Evolutionary conservation across 2,329 filamentous ascomycete species (phyloP).

Genomic region (Epicoccum nigrum): DNA sequence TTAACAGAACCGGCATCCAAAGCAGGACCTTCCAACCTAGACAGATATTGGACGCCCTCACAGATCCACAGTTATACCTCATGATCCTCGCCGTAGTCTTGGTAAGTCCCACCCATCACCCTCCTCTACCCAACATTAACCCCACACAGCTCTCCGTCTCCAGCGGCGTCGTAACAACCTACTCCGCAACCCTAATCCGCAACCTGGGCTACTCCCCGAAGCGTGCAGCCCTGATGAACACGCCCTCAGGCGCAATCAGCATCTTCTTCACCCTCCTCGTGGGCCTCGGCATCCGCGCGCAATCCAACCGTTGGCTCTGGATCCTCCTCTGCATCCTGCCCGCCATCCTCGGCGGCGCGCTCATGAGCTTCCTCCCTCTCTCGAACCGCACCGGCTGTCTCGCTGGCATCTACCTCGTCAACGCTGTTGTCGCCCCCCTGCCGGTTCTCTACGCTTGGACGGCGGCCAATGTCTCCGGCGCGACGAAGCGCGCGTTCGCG

Average conservation of each 20-base stretch:
- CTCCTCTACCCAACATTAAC: not conserved
- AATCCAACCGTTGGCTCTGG: constrained; percentile 18
- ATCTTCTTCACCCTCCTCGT: constrained; percentile 24
- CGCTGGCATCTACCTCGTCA: constrained; percentile 29
- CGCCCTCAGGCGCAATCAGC: constrained; percentile 25
- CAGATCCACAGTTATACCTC: constrained; percentile 62
- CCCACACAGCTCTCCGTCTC: constrained; percentile 13
- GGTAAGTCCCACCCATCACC: not conserved
- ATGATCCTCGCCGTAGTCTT: constrained; percentile 19
- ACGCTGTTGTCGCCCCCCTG: constrained; percentile 24
- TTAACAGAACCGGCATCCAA: constrained; percentile 75
- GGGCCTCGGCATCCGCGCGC: constrained; percentile 19
- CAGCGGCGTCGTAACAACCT: constrained; percentile 27
- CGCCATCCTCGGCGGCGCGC: constrained; percentile 16
- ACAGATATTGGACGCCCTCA: constrained; percentile 64
- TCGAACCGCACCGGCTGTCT: constrained; percentile 21
- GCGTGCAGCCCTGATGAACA: constrained; percentile 28
- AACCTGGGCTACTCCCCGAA: constrained; percentile 24
- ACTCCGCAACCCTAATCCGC: constrained; percentile 29
- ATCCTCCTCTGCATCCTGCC: constrained; percentile 9
- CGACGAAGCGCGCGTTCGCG: constrained; percentile 47
- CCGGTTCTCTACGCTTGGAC: constrained; percentile 24
- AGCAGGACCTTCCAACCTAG: constrained; percentile 68
- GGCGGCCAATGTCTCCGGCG: constrained; percentile 31
- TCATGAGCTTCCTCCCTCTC: constrained; percentile 28